A percentile compares a stretch with the other conserved stretches of the same genome.
These are phyloP conservation scores for Chaetomiaceae sp. DNA, from an alignment of 2,329 filamentous ascomycete species.

Conservation along the genomic window DNA sequence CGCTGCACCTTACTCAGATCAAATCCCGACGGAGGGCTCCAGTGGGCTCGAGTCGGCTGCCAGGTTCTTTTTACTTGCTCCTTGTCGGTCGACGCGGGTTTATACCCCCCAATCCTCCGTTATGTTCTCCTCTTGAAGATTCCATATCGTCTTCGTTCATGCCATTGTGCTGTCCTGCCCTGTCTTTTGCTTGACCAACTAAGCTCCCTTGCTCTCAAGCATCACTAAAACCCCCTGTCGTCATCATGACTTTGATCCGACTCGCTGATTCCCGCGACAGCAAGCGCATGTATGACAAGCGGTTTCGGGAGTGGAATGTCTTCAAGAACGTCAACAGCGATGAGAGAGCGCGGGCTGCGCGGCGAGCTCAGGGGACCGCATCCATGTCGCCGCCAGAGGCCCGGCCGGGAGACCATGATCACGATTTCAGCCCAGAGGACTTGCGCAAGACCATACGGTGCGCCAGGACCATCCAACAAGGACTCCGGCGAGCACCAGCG, in stretches of 20 bases:
- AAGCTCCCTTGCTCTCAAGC: background rate
- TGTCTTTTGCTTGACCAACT: background rate
- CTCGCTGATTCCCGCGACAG: slow-evolving; percentile 24
- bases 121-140: background rate
- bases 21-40: background rate
- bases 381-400: background rate
- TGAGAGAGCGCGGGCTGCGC: slow-evolving; percentile 18
- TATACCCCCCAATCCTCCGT: background rate
- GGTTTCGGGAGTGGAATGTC: slow-evolving; percentile 28
- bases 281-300: slow-evolving; percentile 30
- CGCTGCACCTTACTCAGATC: slow-evolving; percentile 4
- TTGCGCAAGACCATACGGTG: slow-evolving; percentile 20
- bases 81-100: background rate
- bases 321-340: slow-evolving; percentile 28
- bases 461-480: slow-evolving; percentile 20
- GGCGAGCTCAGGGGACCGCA: slow-evolving; percentile 12
- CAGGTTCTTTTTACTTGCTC: background rate
- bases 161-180: background rate
- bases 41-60: background rate
- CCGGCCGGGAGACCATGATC: slow-evolving; percentile 2
- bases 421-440: slow-evolving; percentile 21
- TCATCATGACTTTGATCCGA: slow-evolving; percentile 23
- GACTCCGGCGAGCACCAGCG: slow-evolving; percentile 7
- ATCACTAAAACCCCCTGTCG: background rate
- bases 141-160: background rate